phyloP scores from a whole-genome alignment of 176 grass and related monocot species.

The Panicum miliaceum region DNA sequence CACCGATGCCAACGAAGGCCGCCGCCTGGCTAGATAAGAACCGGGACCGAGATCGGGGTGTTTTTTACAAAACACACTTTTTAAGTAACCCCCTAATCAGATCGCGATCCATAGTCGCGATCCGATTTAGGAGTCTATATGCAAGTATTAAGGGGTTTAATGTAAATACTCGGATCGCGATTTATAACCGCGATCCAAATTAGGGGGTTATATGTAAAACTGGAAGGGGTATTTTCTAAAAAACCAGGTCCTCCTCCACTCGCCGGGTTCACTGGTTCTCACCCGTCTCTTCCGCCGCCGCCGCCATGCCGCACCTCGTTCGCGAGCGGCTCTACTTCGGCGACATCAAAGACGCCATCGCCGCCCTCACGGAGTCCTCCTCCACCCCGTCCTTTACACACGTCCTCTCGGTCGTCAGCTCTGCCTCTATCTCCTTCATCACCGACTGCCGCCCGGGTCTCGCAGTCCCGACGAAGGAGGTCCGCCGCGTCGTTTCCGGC shows the following conservation, averaged over 20 bases:
- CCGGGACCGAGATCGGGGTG: too few species aligned
- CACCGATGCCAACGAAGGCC: too few species aligned
- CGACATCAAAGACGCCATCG: conserved; percentile 31
- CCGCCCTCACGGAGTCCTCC: background rate
- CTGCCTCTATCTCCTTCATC: background rate
- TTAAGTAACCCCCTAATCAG: too few species aligned
- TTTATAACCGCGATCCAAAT: too few species aligned
- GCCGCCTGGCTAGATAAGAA: too few species aligned
- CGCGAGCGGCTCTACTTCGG: conserved; percentile 75
- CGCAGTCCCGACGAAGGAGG: background rate
- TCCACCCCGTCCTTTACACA: conserved; percentile 38
- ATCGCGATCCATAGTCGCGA: too few species aligned
- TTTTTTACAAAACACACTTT: too few species aligned
- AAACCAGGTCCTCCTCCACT: background rate
- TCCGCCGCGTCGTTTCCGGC: background rate
- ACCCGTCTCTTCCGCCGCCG: background rate
- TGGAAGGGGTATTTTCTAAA: too few species aligned
- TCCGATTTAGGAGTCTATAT: too few species aligned
- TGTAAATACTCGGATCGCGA: too few species aligned
- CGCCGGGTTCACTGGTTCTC: background rate
- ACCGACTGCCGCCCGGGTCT: conserved; percentile 4
- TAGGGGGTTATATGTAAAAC: too few species aligned
- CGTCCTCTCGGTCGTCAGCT: conserved; percentile 4
- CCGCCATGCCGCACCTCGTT: conserved; percentile 64
- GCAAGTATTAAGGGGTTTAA: too few species aligned